Evolutionary conservation across 345 rosid genomes (phyloP).

Genomic region (Acer yangbiense): DNA sequence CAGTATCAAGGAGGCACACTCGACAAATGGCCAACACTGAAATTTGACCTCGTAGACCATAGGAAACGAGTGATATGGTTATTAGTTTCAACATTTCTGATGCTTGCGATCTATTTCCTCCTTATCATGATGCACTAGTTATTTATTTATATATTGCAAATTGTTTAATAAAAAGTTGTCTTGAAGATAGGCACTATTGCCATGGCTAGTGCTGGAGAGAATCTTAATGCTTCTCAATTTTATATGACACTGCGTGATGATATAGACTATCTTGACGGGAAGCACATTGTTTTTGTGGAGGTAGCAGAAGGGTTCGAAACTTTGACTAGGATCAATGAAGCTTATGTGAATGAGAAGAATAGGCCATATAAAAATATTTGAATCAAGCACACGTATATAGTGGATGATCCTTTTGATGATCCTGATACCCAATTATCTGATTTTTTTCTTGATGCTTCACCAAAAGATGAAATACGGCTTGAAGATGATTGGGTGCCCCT

Average conservation of each 20-base stretch:
- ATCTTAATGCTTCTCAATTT: slow-evolving; percentile 98
- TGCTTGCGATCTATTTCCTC: no score
- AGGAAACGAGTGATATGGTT: no score
- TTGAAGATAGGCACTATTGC: slow-evolving; percentile 81
- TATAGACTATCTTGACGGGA: slow-evolving; percentile 63
- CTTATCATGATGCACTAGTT: no score
- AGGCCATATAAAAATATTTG: slow-evolving; percentile 82
- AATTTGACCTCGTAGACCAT: no score
- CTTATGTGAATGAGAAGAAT: slow-evolving; percentile 78
- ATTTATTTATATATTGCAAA: slow-evolving; percentile 86
- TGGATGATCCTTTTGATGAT: slow-evolving; percentile 94
- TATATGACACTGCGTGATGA: slow-evolving; percentile 83
- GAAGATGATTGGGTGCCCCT: slow-evolving; percentile 99
- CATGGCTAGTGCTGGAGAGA: slow-evolving; percentile 97
- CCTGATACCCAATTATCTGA: slow-evolving; percentile 56
- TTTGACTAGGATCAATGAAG: slow-evolving; percentile 82
- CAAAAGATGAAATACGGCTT: slow-evolving; percentile 86
- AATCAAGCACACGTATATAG: slow-evolving; percentile 76
- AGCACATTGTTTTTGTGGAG: slow-evolving; percentile 85
- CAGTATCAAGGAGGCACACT: no score
- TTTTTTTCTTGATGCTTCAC: slow-evolving; percentile 83
- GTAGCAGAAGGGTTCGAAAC: slow-evolving; percentile 89
- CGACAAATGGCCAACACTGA: no score
- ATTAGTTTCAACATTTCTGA: no score
- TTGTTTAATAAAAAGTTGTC: no score